These are phyloP conservation scores for Wickerhamomyces kurtzmanii DNA, from an alignment of 805 yeast species.

Conservation along the genomic window DNA sequence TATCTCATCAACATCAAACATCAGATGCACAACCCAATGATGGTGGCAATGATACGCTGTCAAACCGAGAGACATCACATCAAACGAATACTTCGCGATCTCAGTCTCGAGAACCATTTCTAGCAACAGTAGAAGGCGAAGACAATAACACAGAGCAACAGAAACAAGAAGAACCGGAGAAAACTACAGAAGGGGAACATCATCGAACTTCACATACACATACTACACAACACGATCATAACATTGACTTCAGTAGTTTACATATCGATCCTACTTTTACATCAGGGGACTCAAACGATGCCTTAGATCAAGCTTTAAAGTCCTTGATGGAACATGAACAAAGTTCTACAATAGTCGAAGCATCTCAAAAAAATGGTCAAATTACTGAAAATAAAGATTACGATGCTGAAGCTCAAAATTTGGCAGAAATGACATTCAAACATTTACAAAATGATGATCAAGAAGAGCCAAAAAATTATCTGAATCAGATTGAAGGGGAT, in stretches of 20 bases:
- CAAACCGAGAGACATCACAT: too few relatives aligned
- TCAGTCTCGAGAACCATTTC: conserved; percentile 12
- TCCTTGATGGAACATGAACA: neutral
- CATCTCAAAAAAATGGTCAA: neutral
- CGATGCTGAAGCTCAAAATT: conserved; percentile 21
- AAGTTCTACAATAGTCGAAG: neutral
- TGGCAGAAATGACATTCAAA: conserved; percentile 21
- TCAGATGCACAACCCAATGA: too few relatives aligned
- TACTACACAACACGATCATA: neutral
- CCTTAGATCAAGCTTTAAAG: too few relatives aligned
- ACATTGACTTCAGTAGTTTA: conserved; percentile 6
- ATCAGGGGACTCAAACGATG: too few relatives aligned
- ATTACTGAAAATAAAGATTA: conserved; percentile 3
- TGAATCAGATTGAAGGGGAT: conserved; percentile 2
- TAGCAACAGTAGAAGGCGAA: neutral
- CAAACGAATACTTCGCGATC: too few relatives aligned
- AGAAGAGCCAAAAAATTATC: conserved; percentile 1
- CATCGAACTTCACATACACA: neutral
- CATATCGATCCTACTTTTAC: too few relatives aligned
- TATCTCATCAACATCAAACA: too few relatives aligned
- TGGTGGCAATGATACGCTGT: too few relatives aligned
- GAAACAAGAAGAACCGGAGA: conserved; percentile 2
- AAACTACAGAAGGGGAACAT: neutral
- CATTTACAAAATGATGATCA: conserved; percentile 13
- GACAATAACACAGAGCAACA: neutral